phyloP scores from a whole-genome alignment of 768 basidiomycete species.

The Mycena rosella region DNA sequence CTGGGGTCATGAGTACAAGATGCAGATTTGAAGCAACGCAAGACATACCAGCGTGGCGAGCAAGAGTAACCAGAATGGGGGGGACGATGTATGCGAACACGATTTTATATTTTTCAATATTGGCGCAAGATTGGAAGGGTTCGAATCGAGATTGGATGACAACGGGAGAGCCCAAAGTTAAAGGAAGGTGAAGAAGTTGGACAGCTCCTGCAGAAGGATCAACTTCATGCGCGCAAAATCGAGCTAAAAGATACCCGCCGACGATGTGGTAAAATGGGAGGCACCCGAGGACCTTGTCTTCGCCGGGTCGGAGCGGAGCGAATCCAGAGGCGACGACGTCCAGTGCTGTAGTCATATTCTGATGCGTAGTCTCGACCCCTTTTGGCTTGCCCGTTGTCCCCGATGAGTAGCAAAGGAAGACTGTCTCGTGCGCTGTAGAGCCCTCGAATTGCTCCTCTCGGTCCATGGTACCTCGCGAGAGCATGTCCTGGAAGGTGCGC shows the following conservation, averaged over 20 bases:
- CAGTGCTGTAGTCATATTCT: conserved; percentile 69
- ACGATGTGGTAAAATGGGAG: conserved; percentile 70
- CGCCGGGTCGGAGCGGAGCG: conserved; percentile 42
- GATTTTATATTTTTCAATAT: conserved; percentile 62
- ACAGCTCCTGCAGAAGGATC: conserved; percentile 57
- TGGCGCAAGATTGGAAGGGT: conserved; percentile 58
- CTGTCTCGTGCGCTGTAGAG: conserved; percentile 66
- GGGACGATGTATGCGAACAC: conserved; percentile 63
- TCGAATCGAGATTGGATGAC: conserved; percentile 67
- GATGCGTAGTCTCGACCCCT: conserved; percentile 73
- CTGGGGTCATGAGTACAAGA: conserved; percentile 35
- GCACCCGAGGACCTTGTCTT: conserved; percentile 70
- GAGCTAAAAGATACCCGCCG: conserved; percentile 37
- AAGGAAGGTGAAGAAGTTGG: conserved; percentile 71
- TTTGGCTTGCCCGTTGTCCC: conserved; percentile 87
- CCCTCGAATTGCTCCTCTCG: conserved; percentile 70
- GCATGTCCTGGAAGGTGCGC: conserved; percentile 59
- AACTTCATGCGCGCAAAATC: too few species aligned
- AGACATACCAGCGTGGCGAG: conserved; percentile 69
- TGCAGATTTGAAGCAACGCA: too few species aligned
- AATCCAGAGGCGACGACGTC: conserved; percentile 62
- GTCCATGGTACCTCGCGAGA: conserved; percentile 61
- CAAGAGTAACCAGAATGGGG: conserved; percentile 69
- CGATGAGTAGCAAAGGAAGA: conserved; percentile 72
- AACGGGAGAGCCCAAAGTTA: conserved; percentile 61